Evolutionary conservation across 257 asterid species (phyloP).

Genomic region (Capsicum rhomboideum): DNA sequence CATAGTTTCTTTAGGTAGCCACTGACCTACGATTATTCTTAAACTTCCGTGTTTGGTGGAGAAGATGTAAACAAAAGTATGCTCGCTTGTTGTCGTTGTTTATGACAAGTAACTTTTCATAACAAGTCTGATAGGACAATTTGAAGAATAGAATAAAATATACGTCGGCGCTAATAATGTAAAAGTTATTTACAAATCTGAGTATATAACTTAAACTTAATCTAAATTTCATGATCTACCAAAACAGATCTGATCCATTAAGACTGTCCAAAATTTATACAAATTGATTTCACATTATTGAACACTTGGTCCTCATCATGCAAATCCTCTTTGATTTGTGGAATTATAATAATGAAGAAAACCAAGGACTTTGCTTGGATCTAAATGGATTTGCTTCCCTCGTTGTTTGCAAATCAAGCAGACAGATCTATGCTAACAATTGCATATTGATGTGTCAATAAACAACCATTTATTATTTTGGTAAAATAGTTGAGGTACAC

Average conservation of each 20-base stretch:
- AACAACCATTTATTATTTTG: background rate
- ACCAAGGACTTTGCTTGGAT: background rate
- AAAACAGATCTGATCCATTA: too few relatives aligned
- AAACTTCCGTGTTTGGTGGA: too few relatives aligned
- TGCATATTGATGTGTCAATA: background rate
- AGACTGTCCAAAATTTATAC: too few relatives aligned
- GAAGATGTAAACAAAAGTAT: too few relatives aligned
- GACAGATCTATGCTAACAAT: background rate
- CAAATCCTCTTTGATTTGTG: background rate
- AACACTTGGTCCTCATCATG: too few relatives aligned
- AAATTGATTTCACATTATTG: too few relatives aligned
- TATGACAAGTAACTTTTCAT: background rate
- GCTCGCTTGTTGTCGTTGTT: too few relatives aligned
- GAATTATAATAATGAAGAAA: background rate
- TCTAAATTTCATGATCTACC: too few relatives aligned
- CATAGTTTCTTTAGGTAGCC: too few relatives aligned
- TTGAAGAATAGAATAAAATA: background rate
- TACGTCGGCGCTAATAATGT: too few relatives aligned
- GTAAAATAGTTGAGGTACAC: background rate
- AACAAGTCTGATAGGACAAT: too few relatives aligned
- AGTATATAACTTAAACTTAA: background rate
- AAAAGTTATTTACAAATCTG: background rate
- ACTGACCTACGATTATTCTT: too few relatives aligned
- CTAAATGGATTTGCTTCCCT: background rate
- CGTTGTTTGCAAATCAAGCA: background rate